Evolutionary conservation across 2,329 filamentous ascomycete species (phyloP).

Genomic region (Penicillium sp.): DNA sequence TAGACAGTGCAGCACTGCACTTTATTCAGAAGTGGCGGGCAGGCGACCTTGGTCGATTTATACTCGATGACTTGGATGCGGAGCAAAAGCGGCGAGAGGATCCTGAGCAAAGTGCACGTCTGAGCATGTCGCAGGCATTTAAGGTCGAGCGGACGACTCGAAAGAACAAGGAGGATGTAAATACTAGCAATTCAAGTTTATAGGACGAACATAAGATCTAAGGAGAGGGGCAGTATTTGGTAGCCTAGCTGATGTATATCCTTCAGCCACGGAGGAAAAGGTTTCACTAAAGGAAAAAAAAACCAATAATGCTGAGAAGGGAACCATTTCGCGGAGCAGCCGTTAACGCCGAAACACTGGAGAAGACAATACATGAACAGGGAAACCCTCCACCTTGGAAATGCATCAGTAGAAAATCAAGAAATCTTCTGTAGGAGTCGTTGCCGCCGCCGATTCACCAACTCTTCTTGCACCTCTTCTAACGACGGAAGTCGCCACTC

Average conservation of each 20-base stretch:
- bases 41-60: conserved; percentile 73
- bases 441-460: conserved; percentile 81
- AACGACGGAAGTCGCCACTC: conserved; percentile 81
- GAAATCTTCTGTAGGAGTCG: conserved; percentile 80
- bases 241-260: conserved; percentile 8
- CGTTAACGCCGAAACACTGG: conserved; percentile 26
- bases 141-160: conserved; percentile 41
- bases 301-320: conserved; percentile 1
- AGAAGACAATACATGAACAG: conserved; percentile 16
- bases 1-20: conserved; percentile 74
- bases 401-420: conserved; percentile 28
- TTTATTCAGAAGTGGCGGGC: conserved; percentile 79
- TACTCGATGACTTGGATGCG: conserved; percentile 74
- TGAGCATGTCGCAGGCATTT: conserved; percentile 48
- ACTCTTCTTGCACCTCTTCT: conserved; percentile 91
- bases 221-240: conserved; percentile 11
- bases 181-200: conserved; percentile 21
- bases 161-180: conserved; percentile 30
- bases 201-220: conserved; percentile 25
- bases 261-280: conserved; percentile 11
- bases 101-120: conserved; percentile 32
- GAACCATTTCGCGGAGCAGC: conserved; percentile 25
- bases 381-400: conserved; percentile 2
- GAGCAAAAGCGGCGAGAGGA: conserved; percentile 56
- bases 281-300: conserved; percentile 2